Percentiles rank a stretch among this genome's conserved stretches.
phyloP scores from a whole-genome alignment of 768 basidiomycete genomes.

The Leucosporidium scottii region DNA sequence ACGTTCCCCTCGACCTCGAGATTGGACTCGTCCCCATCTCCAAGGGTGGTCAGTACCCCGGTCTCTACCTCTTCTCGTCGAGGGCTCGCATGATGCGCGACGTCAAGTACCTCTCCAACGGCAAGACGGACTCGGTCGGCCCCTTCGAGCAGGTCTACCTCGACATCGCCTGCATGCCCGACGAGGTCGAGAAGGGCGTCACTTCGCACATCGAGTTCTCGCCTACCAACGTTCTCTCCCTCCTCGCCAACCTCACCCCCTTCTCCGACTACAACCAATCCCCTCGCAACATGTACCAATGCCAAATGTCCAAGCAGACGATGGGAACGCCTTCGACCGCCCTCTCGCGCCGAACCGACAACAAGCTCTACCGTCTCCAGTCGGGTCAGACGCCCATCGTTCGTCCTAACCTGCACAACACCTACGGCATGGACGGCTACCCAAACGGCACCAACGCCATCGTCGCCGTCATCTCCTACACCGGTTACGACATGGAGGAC shows the following conservation, averaged over 20 bases:
- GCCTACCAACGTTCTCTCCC: slow-evolving; percentile 91
- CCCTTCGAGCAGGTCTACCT: slow-evolving; percentile 99
- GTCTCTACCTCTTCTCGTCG: slow-evolving; percentile 82
- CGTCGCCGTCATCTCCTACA: slow-evolving; percentile 99
- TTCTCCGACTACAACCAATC: slow-evolving; percentile 99
- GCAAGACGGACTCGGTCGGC: slow-evolving; percentile 79
- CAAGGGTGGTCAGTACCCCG: slow-evolving; percentile 93
- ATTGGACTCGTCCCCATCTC: slow-evolving; percentile 83
- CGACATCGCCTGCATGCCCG: slow-evolving; percentile 87
- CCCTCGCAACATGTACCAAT: slow-evolving; percentile 50
- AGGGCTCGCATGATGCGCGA: slow-evolving; percentile 95
- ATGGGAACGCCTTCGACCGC: slow-evolving; percentile 98
- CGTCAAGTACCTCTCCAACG: slow-evolving; percentile 82
- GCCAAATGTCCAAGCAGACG: slow-evolving; percentile 97
- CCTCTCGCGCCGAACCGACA: slow-evolving; percentile 85
- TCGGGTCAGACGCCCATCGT: slow-evolving; percentile 92
- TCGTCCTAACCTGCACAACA: slow-evolving; percentile 80
- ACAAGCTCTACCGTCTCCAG: slow-evolving; percentile 94
- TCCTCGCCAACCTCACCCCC: slow-evolving; percentile 93
- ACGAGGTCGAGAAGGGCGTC: slow-evolving; percentile 66
- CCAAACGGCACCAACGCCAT: slow-evolving; percentile 97
- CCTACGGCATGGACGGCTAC: slow-evolving; percentile 96
- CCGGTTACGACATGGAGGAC: slow-evolving; percentile 99
- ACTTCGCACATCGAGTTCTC: slow-evolving; percentile 90
- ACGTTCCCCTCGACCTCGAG: slow-evolving; percentile 86